Conservation (phyloP, 2,329 filamentous ascomycete genomes). For the Dactylonectria macrodidyma region DNA sequence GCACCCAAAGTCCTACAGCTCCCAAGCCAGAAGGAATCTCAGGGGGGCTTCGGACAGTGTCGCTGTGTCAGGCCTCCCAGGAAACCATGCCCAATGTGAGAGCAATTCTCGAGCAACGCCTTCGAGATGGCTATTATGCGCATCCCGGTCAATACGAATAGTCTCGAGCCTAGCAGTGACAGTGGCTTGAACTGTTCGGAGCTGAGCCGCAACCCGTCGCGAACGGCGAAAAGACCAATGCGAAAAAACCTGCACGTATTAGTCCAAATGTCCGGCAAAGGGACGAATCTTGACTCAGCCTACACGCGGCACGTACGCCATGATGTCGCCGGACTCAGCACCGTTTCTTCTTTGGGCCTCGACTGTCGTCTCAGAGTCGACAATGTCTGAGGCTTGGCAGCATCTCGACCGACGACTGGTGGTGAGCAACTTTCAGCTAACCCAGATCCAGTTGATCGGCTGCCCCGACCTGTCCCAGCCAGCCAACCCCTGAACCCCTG, state of each 20-base stretch:
- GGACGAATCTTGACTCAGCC: slow-evolving; percentile 28
- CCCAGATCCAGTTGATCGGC: slow-evolving; percentile 41
- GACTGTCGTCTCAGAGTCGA: slow-evolving; percentile 39
- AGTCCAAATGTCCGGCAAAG: slow-evolving; percentile 5
- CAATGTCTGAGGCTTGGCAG: slow-evolving; percentile 43
- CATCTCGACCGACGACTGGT: slow-evolving; percentile 41
- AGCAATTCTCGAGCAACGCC: slow-evolving; percentile 18
- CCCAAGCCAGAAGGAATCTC: slow-evolving; percentile 35
- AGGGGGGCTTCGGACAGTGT: slow-evolving; percentile 28
- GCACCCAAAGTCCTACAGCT: slow-evolving; percentile 6
- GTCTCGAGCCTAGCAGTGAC: slow-evolving; percentile 29
- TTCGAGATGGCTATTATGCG: slow-evolving; percentile 33
- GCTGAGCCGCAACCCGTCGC: slow-evolving; percentile 33
- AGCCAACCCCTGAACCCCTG: slow-evolving; percentile 40
- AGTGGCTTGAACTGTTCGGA: slow-evolving; percentile 31
- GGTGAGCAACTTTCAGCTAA: slow-evolving; percentile 40
- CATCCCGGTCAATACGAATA: slow-evolving; percentile 14
- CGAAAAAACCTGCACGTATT: slow-evolving; percentile 16
- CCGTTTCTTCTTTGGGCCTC: slow-evolving; percentile 34
- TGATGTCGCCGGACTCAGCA: slow-evolving; percentile 19
- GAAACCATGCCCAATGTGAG: slow-evolving; percentile 30
- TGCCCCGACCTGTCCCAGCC: slow-evolving; percentile 35
- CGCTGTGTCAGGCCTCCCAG: slow-evolving; percentile 21
- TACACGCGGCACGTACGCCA: slow-evolving; percentile 22
- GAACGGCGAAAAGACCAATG: slow-evolving; percentile 29